A percentile compares a stretch with the other conserved stretches of the same genome.
Conservation (phyloP, 495 filamentous ascomycete genomes). For the Platismatia glauca region DNA sequence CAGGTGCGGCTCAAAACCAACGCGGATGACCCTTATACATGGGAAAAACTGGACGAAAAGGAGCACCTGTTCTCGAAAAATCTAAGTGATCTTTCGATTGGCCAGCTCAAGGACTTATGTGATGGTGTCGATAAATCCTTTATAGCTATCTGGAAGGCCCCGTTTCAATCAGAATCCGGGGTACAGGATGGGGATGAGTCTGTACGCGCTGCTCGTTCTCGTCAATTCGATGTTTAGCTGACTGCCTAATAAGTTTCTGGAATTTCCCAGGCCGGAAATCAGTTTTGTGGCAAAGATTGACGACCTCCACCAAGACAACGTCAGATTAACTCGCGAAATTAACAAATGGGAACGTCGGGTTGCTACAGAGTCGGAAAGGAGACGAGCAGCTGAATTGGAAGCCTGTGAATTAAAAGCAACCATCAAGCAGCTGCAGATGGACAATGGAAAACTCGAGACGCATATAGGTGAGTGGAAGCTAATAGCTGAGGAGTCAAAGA, state of each 20-base stretch:
- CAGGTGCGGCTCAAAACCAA: too few relatives aligned
- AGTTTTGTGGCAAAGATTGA: conserved; percentile 13
- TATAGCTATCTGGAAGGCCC: too few relatives aligned
- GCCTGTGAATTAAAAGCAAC: neutral
- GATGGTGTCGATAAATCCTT: too few relatives aligned
- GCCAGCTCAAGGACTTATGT: neutral
- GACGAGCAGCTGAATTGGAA: neutral
- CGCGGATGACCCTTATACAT: conserved; percentile 5
- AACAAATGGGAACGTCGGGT: neutral
- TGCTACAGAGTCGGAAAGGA: neutral
- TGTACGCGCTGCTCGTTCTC: conserved; percentile 5
- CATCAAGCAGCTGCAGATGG: neutral
- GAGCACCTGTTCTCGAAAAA: conserved; percentile 8
- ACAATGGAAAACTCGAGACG: neutral
- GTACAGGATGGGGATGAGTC: too few relatives aligned
- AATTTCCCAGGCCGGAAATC: neutral
- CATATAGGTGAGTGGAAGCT: neutral
- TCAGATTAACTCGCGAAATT: conserved; percentile 7
- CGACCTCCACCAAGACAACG: conserved; percentile 6
- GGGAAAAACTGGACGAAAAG: neutral
- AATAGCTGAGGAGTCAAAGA: neutral
- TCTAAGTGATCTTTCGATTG: conserved; percentile 6
- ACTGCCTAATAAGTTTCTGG: conserved; percentile 5
- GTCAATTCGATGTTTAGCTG: conserved; percentile 1
- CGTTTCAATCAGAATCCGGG: too few relatives aligned